Conservation (phyloP, 495 filamentous ascomycete genomes). For the Daldinia grandis region DNA sequence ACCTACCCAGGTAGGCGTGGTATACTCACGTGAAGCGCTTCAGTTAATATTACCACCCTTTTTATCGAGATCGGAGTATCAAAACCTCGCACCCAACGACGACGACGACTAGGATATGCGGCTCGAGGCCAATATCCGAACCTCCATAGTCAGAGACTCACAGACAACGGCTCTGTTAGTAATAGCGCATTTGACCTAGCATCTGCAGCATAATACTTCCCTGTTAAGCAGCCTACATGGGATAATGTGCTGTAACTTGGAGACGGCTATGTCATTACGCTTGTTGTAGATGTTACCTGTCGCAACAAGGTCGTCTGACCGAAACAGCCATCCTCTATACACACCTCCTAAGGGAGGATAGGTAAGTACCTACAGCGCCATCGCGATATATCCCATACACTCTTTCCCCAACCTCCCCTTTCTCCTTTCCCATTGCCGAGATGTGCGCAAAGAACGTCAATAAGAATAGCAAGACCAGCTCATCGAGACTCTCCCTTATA, state of each 20-base stretch:
- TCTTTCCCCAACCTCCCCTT: background rate
- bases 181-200: conserved; percentile 16
- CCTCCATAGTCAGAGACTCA: conserved; percentile 9
- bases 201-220: conserved; percentile 8
- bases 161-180: conserved; percentile 20
- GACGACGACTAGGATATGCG: background rate
- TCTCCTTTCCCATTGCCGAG: conserved; percentile 5
- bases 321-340: background rate
- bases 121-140: background rate
- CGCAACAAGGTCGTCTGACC: conserved; percentile 26
- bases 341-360: no score
- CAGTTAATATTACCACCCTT: background rate
- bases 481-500: conserved; percentile 2
- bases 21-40: background rate
- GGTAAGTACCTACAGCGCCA: background rate
- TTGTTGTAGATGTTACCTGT: conserved; percentile 28
- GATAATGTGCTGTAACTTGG: conserved; percentile 13
- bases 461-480: background rate
- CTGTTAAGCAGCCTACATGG: background rate
- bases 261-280: conserved; percentile 22
- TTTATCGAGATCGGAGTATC: background rate
- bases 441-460: conserved; percentile 3
- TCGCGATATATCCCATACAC: background rate
- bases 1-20: background rate
- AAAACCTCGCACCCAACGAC: background rate